phyloP scores from a whole-genome alignment of 345 rosid genomes.

The Murraya koenigii region DNA sequence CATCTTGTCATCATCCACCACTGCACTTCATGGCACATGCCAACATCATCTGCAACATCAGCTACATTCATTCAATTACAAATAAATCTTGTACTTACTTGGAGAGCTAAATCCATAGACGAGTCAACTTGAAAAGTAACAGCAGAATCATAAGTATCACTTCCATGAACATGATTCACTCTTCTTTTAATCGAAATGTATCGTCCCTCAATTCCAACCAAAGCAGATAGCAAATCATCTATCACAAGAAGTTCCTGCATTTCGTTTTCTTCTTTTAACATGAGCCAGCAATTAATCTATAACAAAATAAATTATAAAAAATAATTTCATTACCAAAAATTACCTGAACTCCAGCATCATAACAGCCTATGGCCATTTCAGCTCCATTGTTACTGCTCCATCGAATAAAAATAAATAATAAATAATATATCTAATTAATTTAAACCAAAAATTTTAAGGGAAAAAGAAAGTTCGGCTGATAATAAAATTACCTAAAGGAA shows the following conservation, averaged over 20 bases:
- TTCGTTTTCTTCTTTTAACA: not conserved
- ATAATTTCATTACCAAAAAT: not conserved
- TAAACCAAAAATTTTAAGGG: not conserved
- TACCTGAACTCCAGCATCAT: slow-evolving; percentile 78
- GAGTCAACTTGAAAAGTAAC: slow-evolving; percentile 76
- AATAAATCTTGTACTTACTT: slow-evolving; percentile 37
- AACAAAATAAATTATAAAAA: not conserved
- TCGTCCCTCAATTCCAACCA: slow-evolving; percentile 95
- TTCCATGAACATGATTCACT: slow-evolving; percentile 54
- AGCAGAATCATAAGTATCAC: slow-evolving; percentile 15
- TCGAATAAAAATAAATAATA: slow-evolving; percentile 5
- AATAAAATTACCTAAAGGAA: slow-evolving; percentile 41
- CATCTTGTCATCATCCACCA: too few species aligned
- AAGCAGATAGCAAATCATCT: slow-evolving; percentile 83
- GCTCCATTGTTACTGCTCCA: slow-evolving; percentile 49
- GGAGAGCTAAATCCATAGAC: slow-evolving; percentile 91
- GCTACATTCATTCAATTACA: not conserved
- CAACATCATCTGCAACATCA: not conserved
- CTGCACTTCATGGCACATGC: not conserved
- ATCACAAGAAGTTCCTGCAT: slow-evolving; percentile 82
- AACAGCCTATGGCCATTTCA: slow-evolving; percentile 74
- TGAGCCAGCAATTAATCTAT: too few species aligned
- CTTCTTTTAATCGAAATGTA: slow-evolving; percentile 69
- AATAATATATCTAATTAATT: not conserved
- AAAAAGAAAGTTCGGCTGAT: not conserved